Percentiles rank a stretch among this genome's conserved stretches.
Evolutionary conservation across 2,329 filamentous ascomycete species (phyloP).

Genomic region (Aspergillus sp.): DNA sequence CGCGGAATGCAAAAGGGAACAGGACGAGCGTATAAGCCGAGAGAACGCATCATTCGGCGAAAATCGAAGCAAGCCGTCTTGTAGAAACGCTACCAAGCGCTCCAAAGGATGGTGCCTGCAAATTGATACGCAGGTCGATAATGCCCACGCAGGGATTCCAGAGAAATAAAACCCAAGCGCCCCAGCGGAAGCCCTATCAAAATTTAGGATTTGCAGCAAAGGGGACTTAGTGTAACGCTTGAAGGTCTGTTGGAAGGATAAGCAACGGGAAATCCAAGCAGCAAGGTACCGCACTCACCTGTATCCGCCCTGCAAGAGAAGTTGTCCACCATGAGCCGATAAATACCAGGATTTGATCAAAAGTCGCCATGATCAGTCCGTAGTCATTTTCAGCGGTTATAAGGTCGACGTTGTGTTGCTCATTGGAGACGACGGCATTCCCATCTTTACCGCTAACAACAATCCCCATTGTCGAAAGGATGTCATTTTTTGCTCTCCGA

Average conservation of each 20-base stretch:
- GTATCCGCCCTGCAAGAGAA: slow-evolving; percentile 28
- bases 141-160: slow-evolving; percentile 32
- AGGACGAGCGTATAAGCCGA: slow-evolving; percentile 17
- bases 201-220: slow-evolving; percentile 26
- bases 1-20: slow-evolving; percentile 19
- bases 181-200: slow-evolving; percentile 26
- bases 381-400: slow-evolving; percentile 36
- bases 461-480: slow-evolving; percentile 41
- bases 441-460: slow-evolving; percentile 36
- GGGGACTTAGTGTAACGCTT: slow-evolving; percentile 28
- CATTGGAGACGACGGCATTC: slow-evolving; percentile 24
- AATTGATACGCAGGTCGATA: slow-evolving; percentile 28
- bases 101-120: slow-evolving; percentile 31
- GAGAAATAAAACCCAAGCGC: slow-evolving; percentile 30
- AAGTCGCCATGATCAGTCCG: slow-evolving; percentile 31
- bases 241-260: slow-evolving; percentile 23
- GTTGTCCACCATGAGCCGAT: slow-evolving; percentile 35
- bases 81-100: slow-evolving; percentile 20
- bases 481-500: slow-evolving; percentile 42
- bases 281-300: slow-evolving; percentile 18
- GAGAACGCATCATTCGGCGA: slow-evolving; percentile 17
- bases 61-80: slow-evolving; percentile 16
- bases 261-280: not conserved
- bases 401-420: slow-evolving; percentile 29
- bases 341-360: slow-evolving; percentile 34